A percentile compares a stretch with the other conserved stretches of the same genome.
Evolutionary conservation across 2,329 filamentous ascomycete species (phyloP).

Genomic region (Elsinoe necatrix): DNA sequence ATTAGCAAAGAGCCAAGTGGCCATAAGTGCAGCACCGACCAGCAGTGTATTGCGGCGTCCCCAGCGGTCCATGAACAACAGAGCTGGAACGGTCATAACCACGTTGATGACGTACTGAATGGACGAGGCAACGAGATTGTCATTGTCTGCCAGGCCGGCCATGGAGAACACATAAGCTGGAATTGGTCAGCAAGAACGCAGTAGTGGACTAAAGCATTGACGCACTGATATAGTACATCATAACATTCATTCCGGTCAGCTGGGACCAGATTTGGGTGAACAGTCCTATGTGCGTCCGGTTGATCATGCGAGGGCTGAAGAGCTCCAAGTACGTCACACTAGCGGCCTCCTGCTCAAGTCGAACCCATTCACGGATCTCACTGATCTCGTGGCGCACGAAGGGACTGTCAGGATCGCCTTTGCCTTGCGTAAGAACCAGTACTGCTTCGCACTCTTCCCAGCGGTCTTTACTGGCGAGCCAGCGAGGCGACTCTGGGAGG

Average conservation of each 20-base stretch:
- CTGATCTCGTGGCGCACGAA: slow-evolving; percentile 61
- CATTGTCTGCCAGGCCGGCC: slow-evolving; percentile 51
- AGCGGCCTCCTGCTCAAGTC: slow-evolving; percentile 62
- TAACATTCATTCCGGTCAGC: slow-evolving; percentile 55
- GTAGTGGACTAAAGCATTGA: background rate
- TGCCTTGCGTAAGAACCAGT: slow-evolving; percentile 36
- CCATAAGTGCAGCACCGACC: slow-evolving; percentile 58
- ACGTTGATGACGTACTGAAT: slow-evolving; percentile 77
- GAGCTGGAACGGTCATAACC: slow-evolving; percentile 64
- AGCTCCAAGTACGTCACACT: slow-evolving; percentile 65
- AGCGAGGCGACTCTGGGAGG: slow-evolving; percentile 39
- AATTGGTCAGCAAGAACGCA: slow-evolving; percentile 1
- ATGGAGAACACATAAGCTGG: slow-evolving; percentile 59
- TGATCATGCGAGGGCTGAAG: slow-evolving; percentile 64
- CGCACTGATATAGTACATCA: slow-evolving; percentile 14
- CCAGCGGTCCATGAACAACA: slow-evolving; percentile 67
- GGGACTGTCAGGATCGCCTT: slow-evolving; percentile 28
- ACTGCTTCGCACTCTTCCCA: slow-evolving; percentile 39
- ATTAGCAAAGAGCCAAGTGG: slow-evolving; percentile 53
- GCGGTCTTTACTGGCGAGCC: slow-evolving; percentile 38
- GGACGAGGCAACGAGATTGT: slow-evolving; percentile 55
- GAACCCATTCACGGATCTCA: slow-evolving; percentile 61
- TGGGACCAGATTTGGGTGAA: slow-evolving; percentile 71
- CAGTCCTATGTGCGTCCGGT: slow-evolving; percentile 61
- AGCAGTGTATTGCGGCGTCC: slow-evolving; percentile 62